Evolutionary conservation across 2,329 filamentous ascomycete species (phyloP).

Genomic region (Trichoderma sp.): DNA sequence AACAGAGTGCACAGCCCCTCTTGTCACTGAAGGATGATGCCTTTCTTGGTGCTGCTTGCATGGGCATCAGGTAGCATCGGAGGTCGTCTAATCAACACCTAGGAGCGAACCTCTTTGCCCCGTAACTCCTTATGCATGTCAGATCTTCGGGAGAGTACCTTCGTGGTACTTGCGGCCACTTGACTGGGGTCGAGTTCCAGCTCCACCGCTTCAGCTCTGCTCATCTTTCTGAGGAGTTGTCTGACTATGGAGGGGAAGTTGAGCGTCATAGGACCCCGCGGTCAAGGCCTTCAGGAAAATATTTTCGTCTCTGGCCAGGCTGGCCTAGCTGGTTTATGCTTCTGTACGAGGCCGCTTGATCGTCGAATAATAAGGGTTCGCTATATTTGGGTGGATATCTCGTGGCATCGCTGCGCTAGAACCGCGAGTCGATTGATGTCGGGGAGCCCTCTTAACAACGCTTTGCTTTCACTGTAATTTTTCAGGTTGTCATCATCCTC

Average conservation of each 20-base stretch:
- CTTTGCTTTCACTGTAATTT: neutral
- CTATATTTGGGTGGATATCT: neutral
- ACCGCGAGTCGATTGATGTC: neutral
- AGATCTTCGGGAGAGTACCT: slow-evolving; percentile 22
- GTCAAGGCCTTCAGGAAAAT: neutral
- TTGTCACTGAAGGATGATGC: neutral
- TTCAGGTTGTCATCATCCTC: neutral
- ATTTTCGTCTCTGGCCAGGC: neutral
- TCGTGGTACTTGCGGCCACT: neutral
- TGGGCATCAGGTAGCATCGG: neutral
- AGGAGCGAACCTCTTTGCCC: neutral
- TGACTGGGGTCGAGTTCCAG: neutral
- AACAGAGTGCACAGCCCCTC: slow-evolving; percentile 14
- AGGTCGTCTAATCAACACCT: neutral
- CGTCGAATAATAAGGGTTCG: neutral
- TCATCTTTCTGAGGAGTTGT: neutral
- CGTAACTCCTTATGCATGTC: slow-evolving; percentile 19
- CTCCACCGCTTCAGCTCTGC: slow-evolving; percentile 12
- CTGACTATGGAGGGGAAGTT: slow-evolving; percentile 6
- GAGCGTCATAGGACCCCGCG: neutral
- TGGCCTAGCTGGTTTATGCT: neutral
- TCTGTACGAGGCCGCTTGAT: neutral
- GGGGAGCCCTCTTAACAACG: neutral
- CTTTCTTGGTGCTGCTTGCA: neutral
- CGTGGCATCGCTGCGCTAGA: neutral